Evolutionary conservation across 2,329 filamentous ascomycete species (phyloP), one percentile per base, ranked within the genome.

Genomic region (Claviceps sorghi): DNA sequence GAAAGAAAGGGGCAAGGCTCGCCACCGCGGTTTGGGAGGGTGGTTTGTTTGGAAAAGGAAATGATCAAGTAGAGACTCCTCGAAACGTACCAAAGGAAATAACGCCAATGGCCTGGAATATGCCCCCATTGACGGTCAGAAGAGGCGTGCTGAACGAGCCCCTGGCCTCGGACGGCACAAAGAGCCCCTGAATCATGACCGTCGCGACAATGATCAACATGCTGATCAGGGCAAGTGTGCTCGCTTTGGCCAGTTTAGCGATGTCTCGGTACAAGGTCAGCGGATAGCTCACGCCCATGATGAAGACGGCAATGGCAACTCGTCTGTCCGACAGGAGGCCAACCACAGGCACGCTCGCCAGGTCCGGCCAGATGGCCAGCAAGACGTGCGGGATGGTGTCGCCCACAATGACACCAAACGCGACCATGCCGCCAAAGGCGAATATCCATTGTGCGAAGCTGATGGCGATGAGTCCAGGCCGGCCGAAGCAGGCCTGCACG

Each of bases 341-440:
- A 19, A 97, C 67, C 22, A 96, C 85, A 0, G 88, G 82, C 65
- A 86, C 81, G 32, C 82, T 73, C 41, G 72, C 70, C 54, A 97
- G 65, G 2, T 79, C 79, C 0, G 93, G 90, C 72, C 91, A 95
- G 5, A 96, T 68, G 4, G 90, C 88, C 48, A 76, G 71, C 61
- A 97, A 67, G 48, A 98, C 93, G 65, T 90, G 88, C 3, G 93
- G 93, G 63, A 98, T 96, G 1, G 88, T 90, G 67, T 98, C 93
- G 54, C 93, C 93, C 10, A 98, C 86, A 62, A 98, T 96, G 62
- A 98, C 89, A 58, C 90, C 93, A 67, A 97, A 98, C 15, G 93
- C 93, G 52, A 98, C 82, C 93, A 98, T 98, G 58, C 93, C 93
- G 53, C 93, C 93, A 72, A 97, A 98, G 2, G 93, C 93, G 75